Base-by-base conservation (phyloP, 2,329 filamentous ascomycete genomes). In the Pseudohalonectria lignicola region DNA sequence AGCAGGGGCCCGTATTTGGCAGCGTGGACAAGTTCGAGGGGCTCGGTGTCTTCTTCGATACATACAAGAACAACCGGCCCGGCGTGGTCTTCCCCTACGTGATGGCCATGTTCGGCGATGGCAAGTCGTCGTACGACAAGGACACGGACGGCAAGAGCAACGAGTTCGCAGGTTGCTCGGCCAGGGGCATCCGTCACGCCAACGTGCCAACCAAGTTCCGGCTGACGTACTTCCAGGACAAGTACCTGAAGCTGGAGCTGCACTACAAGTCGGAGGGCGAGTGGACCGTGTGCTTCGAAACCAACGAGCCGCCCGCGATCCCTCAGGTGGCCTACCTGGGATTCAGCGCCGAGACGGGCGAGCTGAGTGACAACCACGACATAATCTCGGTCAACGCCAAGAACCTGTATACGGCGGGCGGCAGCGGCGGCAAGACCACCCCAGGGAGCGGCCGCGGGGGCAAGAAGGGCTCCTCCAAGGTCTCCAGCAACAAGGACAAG, bases 41-140 rank as follows among this genome's bases (percentile, higher is more conserved):
- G 4, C 73, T 98, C 34, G 92, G 87, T 39, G 74, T 98, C 60
- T 96, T 95, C 67, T 76, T 98, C 64, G 92, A 98, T 59, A 98
- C 92, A 32, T 98, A 98, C 73, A 98, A 98, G 78, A 98, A 98
- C 69, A 94, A 95, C 67, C 79, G 92, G 12, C 90, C 92, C 1
- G 92, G 92, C 31, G 82, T 86, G 31, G 84, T 94, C 34, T 98
- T 98, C 63, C 92, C 92, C 36, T 95, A 94, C 56, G 82, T 98
- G 53, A 95, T 96, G 88, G 90, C 88, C 45, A 96, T 96, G 92
- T 71, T 87, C 49, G 92, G 92, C 43, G 92, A 98, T 58, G 90
- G 92, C 44, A 69, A 86, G 56, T 94, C 82, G 6, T 58, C 69
- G 12, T 98, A 98, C 63, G 87, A 96, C 67, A 87, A 95, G 66